Percentiles rank a stretch among this genome's conserved stretches.
Conservation (phyloP, 768 basidiomycete genomes). For the Holtermannia corniformis region DNA sequence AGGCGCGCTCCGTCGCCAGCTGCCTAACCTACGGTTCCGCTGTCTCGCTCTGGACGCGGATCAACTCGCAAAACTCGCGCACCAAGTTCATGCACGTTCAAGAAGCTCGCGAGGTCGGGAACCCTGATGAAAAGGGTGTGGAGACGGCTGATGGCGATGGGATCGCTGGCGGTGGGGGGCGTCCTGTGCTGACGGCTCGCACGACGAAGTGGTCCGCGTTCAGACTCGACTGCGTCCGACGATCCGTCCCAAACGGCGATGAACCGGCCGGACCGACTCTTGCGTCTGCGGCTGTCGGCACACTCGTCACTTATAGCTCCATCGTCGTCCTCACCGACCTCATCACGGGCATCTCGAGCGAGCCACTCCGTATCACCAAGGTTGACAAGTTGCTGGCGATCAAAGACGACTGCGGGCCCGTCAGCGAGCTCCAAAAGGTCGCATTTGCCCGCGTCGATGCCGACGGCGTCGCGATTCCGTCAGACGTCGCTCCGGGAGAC, state of each 20-base stretch:
- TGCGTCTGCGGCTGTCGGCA: background rate
- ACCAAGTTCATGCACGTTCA: conserved; percentile 97
- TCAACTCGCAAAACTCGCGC: conserved; percentile 92
- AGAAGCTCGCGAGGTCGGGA: conserved; percentile 51
- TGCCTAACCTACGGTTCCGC: conserved; percentile 83
- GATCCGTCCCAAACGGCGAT: conserved; percentile 1
- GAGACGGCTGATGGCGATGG: conserved; percentile 1
- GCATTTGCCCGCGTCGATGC: conserved; percentile 70
- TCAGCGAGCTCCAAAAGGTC: conserved; percentile 95
- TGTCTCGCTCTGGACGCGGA: conserved; percentile 87
- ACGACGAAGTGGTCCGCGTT: background rate
- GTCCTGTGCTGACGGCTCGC: background rate
- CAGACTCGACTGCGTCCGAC: background rate
- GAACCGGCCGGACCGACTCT: conserved; percentile 27
- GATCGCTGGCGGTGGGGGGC: conserved; percentile 44
- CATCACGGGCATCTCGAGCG: conserved; percentile 72
- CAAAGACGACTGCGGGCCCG: conserved; percentile 72
- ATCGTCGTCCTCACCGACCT: conserved; percentile 78
- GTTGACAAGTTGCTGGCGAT: conserved; percentile 82
- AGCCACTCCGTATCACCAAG: conserved; percentile 78
- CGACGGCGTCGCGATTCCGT: conserved; percentile 44
- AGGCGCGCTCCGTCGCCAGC: conserved; percentile 77
- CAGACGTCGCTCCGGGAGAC: conserved; percentile 34
- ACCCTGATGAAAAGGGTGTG: conserved; percentile 1
- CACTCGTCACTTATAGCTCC: conserved; percentile 67